phyloP scores from a whole-genome alignment of 2,329 filamentous ascomycete species.

The Alternaria viburni region DNA sequence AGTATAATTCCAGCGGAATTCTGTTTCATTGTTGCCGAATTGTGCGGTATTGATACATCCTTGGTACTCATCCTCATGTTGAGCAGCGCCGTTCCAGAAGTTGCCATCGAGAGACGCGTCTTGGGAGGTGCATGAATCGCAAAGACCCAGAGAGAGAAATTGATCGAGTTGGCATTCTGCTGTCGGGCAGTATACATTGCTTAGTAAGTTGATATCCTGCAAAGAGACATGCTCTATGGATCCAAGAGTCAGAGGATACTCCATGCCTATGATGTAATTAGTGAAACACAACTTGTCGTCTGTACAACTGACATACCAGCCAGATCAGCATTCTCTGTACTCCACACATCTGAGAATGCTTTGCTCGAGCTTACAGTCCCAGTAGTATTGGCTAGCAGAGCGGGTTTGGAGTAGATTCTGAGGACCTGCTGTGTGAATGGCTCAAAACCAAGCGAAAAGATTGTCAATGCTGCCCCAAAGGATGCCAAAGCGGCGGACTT shows the following conservation, averaged over 20 bases:
- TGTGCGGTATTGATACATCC: too few relatives aligned
- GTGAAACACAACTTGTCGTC: not conserved
- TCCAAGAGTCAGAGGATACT: not conserved
- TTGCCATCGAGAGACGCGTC: accelerated
- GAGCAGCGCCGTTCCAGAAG: not conserved
- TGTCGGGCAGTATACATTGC: not conserved
- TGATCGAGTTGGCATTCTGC: not conserved
- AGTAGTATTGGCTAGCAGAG: not conserved
- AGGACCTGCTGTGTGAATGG: not conserved
- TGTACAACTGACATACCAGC: not conserved
- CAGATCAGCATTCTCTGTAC: not conserved
- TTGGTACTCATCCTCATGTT: too few relatives aligned
- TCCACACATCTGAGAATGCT: accelerated
- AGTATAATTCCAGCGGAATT: too few relatives aligned
- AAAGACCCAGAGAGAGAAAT: not conserved
- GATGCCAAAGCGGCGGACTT: not conserved
- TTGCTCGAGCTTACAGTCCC: not conserved
- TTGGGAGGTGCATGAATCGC: accelerated
- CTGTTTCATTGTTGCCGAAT: too few relatives aligned
- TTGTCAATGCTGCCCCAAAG: not conserved
- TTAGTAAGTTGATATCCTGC: not conserved
- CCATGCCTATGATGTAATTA: accelerated
- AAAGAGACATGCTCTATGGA: not conserved
- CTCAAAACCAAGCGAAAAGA: not conserved
- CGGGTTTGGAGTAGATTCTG: not conserved